These are phyloP conservation scores for Aquilaria sinensis DNA, from an alignment of 345 rosid genomes.

Conservation along the genomic window DNA sequence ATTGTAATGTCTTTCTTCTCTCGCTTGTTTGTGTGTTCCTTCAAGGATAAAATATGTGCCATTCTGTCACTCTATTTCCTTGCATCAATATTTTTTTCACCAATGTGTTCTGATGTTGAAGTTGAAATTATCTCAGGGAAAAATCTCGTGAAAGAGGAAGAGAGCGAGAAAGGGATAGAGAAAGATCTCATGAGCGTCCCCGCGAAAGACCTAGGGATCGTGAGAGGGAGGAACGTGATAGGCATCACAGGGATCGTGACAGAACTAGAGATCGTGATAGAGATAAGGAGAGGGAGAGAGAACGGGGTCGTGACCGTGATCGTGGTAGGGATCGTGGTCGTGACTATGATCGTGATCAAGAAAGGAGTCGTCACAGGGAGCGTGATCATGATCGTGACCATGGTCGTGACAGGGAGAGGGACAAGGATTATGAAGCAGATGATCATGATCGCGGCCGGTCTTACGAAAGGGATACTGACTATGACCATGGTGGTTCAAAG, in stretches of 20 bases:
- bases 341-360: slow-evolving; percentile 42
- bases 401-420: slow-evolving; percentile 32
- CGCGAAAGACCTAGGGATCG: slow-evolving; percentile 81
- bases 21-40: too few relatives aligned
- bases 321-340: slow-evolving; percentile 38
- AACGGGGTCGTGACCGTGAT: slow-evolving; percentile 29
- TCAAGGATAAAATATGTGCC: background rate
- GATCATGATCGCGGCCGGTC: slow-evolving; percentile 50
- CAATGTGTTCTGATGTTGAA: slow-evolving; percentile 9
- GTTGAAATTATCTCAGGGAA: slow-evolving; percentile 21
- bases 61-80: background rate
- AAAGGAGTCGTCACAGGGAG: slow-evolving; percentile 48
- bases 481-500: slow-evolving; percentile 53
- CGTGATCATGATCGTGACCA: slow-evolving; percentile 36
- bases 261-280: slow-evolving; percentile 53
- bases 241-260: slow-evolving; percentile 77
- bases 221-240: slow-evolving; percentile 57
- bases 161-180: slow-evolving; percentile 67
- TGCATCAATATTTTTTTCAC: background rate
- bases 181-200: slow-evolving; percentile 68
- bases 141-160: slow-evolving; percentile 81
- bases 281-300: slow-evolving; percentile 52
- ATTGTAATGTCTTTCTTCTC: too few relatives aligned
- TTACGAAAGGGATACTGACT: slow-evolving; percentile 56
- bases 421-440: slow-evolving; percentile 44